Evolutionary conservation across 129 eudicot genomes (phyloP), one percentile per base, ranked within the genome.

Genomic region (Chrysanthemum seticuspe): DNA sequence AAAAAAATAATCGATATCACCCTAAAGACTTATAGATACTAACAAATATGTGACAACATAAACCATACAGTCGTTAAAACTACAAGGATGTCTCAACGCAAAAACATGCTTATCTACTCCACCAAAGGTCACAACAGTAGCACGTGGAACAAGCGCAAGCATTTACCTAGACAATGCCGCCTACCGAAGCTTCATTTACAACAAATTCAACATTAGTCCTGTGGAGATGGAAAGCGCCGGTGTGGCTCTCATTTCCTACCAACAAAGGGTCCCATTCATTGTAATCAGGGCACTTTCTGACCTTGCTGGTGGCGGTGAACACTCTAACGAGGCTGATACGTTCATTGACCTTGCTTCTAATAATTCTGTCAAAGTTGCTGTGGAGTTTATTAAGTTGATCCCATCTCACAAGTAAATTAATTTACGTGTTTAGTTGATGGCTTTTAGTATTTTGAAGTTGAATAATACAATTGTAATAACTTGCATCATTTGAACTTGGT

Each of bases 211-310:
- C 12, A 59, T 72, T 7, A 76, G 65, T 44, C 72, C 87, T 0
- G 76, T 87, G 10, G 92, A 87, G 62, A 84, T 84, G 89, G 92
- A 84, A 56, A 84, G 83, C 5, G 92, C 89, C 0, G 89, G 83
- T 6, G 87, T 87, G 55, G 85, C 92, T 1, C 78, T 87, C 23
- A 15, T 87, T 6, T 82, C 86, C 23, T 75, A 62, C 63, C 92
- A 84, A 61, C 92, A 87, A 44, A 61, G 64, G 57, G 72, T 27
- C 10, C 87, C 89, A 15, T 87, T 78, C 56, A 76, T 84, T 6
- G 58, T 79, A 13, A 16, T 84, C 55, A 69, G 92, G 48, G 81
- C 88, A 11, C 88, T 87, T 15, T 87, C 87, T n/a, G 87, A 83
- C 60, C 70, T 83, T 1, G 90, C 88, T 7, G 87, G 80, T 16